These are phyloP conservation scores for Beverwykella pulmonaria DNA, from an alignment of 495 filamentous ascomycete species.

Conservation along the genomic window DNA sequence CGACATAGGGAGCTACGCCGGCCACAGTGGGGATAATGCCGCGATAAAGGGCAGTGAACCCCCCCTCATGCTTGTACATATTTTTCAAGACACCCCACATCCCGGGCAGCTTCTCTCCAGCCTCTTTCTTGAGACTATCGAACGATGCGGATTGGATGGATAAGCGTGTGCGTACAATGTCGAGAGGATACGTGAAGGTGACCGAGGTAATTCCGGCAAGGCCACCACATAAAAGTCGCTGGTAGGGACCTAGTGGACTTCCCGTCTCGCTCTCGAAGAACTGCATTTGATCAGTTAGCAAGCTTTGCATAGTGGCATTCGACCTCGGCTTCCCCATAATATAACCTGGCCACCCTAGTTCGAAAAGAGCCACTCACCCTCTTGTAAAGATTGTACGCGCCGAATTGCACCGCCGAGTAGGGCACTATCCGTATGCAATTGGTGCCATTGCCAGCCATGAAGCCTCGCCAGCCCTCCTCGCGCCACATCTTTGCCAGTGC, in stretches of 20 bases:
- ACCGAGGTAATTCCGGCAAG: slow-evolving; percentile 94
- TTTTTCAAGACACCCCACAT: slow-evolving; percentile 83
- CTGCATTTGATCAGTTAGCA: slow-evolving; percentile 45
- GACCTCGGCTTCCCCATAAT: slow-evolving; percentile 12
- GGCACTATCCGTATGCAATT: slow-evolving; percentile 98
- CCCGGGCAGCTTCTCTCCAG: slow-evolving; percentile 73
- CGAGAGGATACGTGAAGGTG: slow-evolving; percentile 76
- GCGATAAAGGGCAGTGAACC: slow-evolving; percentile 79
- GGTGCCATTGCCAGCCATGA: slow-evolving; percentile 95
- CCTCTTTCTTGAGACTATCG: slow-evolving; percentile 59
- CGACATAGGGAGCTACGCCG: slow-evolving; percentile 94
- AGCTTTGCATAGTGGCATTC: not conserved
- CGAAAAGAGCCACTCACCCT: slow-evolving; percentile 59
- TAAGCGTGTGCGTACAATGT: slow-evolving; percentile 92
- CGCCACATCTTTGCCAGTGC: slow-evolving; percentile 91
- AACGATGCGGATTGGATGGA: slow-evolving; percentile 98
- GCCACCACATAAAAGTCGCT: slow-evolving; percentile 81
- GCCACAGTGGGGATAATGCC: slow-evolving; percentile 92
- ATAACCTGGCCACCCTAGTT: not conserved
- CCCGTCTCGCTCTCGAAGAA: slow-evolving; percentile 75
- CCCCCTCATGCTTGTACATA: slow-evolving; percentile 93
- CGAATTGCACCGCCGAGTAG: slow-evolving; percentile 97
- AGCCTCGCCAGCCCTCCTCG: slow-evolving; percentile 94
- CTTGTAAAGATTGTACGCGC: slow-evolving; percentile 97
- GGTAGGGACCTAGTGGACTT: slow-evolving; percentile 65